Evolutionary conservation across 257 asterid species (phyloP).

Genomic region (Capsicum pubescens): DNA sequence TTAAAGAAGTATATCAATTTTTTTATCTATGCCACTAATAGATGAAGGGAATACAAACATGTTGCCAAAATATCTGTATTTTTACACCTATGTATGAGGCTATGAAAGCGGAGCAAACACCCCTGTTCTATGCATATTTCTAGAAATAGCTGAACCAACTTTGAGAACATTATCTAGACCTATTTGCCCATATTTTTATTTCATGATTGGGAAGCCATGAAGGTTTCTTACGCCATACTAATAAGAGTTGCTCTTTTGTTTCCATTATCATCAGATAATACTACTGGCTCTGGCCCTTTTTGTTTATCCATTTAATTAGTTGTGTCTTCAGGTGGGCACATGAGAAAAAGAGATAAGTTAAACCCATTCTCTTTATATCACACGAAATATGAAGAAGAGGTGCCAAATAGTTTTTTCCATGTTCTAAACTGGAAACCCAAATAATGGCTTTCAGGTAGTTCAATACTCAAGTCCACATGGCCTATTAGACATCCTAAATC

Average conservation of each 20-base stretch:
- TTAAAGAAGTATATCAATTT: conserved; percentile 2
- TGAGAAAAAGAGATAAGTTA: conserved; percentile 12
- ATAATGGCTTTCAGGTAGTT: conserved; percentile 13
- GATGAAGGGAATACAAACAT: not conserved
- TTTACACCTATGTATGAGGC: not conserved
- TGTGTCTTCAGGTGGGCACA: not conserved
- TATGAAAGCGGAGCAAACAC: not conserved
- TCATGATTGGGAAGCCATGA: not conserved
- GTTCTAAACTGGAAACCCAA: not conserved
- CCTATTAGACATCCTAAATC: conserved; percentile 11
- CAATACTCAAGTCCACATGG: not conserved
- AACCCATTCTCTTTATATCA: not conserved
- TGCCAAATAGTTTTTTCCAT: not conserved
- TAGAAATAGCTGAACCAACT: conserved; percentile 20
- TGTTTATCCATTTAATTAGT: too few species aligned
- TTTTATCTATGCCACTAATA: not conserved
- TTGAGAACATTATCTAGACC: not conserved
- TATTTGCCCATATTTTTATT: not conserved
- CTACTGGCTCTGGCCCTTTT: too few species aligned
- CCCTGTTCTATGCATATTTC: not conserved
- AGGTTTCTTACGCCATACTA: not conserved
- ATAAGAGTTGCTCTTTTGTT: too few species aligned
- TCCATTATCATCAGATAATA: too few species aligned
- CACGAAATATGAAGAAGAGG: not conserved
- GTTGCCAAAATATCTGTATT: conserved; percentile 6